Evolutionary conservation across 805 yeast genomes (phyloP).

Genomic region (Candida sphagnicola): DNA sequence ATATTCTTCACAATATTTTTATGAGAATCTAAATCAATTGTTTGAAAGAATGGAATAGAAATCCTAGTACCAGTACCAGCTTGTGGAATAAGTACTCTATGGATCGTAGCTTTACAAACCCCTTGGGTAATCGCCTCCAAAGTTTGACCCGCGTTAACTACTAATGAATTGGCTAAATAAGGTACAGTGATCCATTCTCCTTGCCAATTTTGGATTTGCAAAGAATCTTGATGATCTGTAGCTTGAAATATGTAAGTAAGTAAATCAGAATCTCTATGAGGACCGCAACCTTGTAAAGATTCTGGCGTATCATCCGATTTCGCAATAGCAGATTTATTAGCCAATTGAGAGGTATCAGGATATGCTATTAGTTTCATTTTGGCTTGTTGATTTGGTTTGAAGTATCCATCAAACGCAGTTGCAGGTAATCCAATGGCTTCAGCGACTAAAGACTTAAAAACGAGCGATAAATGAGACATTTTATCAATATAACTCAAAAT

Average conservation of each 20-base stretch:
- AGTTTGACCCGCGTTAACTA: slow-evolving; percentile 59
- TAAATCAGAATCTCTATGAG: slow-evolving; percentile 65
- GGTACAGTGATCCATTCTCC: slow-evolving; percentile 58
- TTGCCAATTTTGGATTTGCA: slow-evolving; percentile 52
- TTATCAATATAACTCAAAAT: slow-evolving; percentile 41
- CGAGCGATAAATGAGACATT: slow-evolving; percentile 41
- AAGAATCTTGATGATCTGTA: slow-evolving; percentile 41
- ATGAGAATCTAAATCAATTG: slow-evolving; percentile 36
- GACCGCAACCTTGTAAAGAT: slow-evolving; percentile 57
- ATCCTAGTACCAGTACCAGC: slow-evolving; percentile 37
- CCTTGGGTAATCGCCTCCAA: slow-evolving; percentile 58
- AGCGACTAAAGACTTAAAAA: slow-evolving; percentile 45
- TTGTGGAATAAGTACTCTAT: slow-evolving; percentile 46
- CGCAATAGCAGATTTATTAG: slow-evolving; percentile 6
- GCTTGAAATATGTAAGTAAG: slow-evolving; percentile 60
- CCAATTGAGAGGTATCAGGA: slow-evolving; percentile 39
- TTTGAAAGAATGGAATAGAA: slow-evolving; percentile 47
- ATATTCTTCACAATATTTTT: slow-evolving; percentile 27
- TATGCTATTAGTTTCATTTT: slow-evolving; percentile 55
- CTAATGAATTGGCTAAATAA: slow-evolving; percentile 45
- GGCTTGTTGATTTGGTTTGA: slow-evolving; percentile 48
- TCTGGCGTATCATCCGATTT: slow-evolving; percentile 24
- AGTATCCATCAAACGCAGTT: slow-evolving; percentile 44
- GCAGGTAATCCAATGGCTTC: slow-evolving; percentile 51
- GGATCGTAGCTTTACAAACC: slow-evolving; percentile 57